A percentile compares a stretch with the other conserved stretches of the same genome.
Evolutionary conservation across 2,329 filamentous ascomycete genomes (phyloP).

Genomic region (Aureobasidium vineae): DNA sequence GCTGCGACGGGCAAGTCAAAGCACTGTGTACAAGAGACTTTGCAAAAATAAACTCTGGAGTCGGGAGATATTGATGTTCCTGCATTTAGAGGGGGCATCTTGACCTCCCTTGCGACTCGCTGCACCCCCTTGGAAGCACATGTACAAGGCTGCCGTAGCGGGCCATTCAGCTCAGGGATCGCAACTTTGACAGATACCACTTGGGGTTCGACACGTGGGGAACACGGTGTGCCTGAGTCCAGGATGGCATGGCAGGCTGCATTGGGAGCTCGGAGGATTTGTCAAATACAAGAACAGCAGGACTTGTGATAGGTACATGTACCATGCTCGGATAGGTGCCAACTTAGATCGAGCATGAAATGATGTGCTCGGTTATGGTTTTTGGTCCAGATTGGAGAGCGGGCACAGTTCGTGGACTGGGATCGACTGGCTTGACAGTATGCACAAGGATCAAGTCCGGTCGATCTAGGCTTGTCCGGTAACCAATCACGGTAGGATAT

Average conservation of each 20-base stretch:
- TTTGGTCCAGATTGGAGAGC: background rate
- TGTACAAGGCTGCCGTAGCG: background rate
- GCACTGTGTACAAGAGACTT: background rate
- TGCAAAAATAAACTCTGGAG: constrained; percentile 12
- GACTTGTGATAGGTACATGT: constrained; percentile 4
- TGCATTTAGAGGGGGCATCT: background rate
- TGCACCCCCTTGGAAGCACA: constrained; percentile 2
- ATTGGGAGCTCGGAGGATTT: constrained; percentile 7
- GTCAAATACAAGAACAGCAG: background rate
- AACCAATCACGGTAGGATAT: background rate
- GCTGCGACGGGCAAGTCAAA: background rate
- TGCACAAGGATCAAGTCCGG: background rate
- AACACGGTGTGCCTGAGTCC: background rate
- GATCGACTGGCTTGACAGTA: background rate
- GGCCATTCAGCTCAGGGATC: constrained; percentile 11
- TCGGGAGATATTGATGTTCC: constrained; percentile 8
- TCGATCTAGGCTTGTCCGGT: background rate
- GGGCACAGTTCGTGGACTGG: background rate
- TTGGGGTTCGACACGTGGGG: background rate
- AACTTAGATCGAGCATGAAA: background rate
- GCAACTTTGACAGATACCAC: constrained; percentile 11
- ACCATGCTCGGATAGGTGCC: background rate
- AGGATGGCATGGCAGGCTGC: background rate
- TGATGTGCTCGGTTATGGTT: background rate
- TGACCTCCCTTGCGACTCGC: background rate